Conservation (phyloP, 1,284 basidiomycete genomes). For the Cryptococcus jaspeensis region DNA sequence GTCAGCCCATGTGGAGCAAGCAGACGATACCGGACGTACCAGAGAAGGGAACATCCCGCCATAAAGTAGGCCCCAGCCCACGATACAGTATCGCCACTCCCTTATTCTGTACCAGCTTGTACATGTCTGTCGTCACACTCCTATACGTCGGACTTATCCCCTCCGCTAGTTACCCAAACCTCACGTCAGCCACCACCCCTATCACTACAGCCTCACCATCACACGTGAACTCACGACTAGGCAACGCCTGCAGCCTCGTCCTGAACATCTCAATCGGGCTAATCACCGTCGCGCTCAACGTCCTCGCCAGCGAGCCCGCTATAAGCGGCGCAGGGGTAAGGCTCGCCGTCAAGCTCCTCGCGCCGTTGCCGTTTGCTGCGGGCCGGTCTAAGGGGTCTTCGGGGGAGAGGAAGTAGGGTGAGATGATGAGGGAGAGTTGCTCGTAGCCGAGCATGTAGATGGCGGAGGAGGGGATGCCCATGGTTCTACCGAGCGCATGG, state of each 20-base stretch:
- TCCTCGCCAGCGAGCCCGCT: slow-evolving; percentile 79
- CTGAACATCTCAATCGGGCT: slow-evolving; percentile 92
- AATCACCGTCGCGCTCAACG: slow-evolving; percentile 72
- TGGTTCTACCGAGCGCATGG: slow-evolving; percentile 59
- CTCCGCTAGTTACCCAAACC: slow-evolving; percentile 52
- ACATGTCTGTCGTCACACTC: slow-evolving; percentile 39
- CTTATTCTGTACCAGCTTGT: slow-evolving; percentile 59
- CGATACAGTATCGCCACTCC: slow-evolving; percentile 80
- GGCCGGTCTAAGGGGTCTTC: slow-evolving; percentile 23
- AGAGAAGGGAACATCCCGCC: slow-evolving; percentile 96
- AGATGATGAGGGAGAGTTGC: slow-evolving; percentile 62
- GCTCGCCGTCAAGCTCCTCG: slow-evolving; percentile 26
- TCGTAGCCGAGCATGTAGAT: slow-evolving; percentile 97
- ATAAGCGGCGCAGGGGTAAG: slow-evolving; percentile 68
- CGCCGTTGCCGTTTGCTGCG: slow-evolving; percentile 3
- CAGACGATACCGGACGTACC: slow-evolving; percentile 53
- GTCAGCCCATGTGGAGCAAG: neutral
- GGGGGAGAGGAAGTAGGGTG: slow-evolving; percentile 36
- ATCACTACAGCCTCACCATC: neutral
- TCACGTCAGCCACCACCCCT: slow-evolving; percentile 1
- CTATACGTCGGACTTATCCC: slow-evolving; percentile 65
- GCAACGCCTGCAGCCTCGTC: slow-evolving; percentile 85
- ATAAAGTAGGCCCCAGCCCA: slow-evolving; percentile 85
- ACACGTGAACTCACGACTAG: slow-evolving; percentile 48
- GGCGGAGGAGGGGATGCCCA: slow-evolving; percentile 89